A percentile compares a stretch with the other conserved stretches of the same genome.
These are phyloP conservation scores for Urtica urens DNA, from an alignment of 306 rosid genomes.

Conservation along the genomic window DNA sequence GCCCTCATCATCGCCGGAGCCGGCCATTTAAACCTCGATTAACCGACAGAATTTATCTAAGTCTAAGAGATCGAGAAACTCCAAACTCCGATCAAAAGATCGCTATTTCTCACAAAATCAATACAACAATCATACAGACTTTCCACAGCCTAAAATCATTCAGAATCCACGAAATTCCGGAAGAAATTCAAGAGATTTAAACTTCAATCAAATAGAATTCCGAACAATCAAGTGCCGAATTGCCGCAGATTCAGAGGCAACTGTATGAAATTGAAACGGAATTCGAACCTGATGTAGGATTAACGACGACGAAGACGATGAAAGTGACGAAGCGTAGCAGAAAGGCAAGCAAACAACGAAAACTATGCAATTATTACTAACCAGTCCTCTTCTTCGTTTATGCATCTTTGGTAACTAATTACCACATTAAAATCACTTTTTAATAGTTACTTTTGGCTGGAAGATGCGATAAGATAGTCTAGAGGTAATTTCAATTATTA, in stretches of 20 bases:
- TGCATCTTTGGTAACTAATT: too few relatives aligned
- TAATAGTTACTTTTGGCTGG: too few relatives aligned
- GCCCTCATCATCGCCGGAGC: conserved; percentile 44
- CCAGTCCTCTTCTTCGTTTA: conserved; percentile 17
- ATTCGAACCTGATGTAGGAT: conserved; percentile 16
- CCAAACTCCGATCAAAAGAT: not conserved
- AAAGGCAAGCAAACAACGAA: conserved; percentile 1
- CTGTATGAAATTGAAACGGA: conserved; percentile 3
- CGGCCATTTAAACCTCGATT: conserved; percentile 39
- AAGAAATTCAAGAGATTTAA: too few relatives aligned
- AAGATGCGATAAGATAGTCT: too few relatives aligned
- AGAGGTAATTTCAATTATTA: too few relatives aligned
- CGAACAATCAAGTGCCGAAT: not conserved
- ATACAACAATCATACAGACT: not conserved
- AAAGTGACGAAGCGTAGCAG: conserved; percentile 4
- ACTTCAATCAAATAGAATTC: too few relatives aligned
- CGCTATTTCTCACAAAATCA: not conserved
- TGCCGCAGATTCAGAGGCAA: not conserved
- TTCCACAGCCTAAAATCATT: conserved; percentile 20
- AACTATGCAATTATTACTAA: conserved; percentile 5
- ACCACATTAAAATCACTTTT: too few relatives aligned
- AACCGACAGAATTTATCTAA: conserved; percentile 7
- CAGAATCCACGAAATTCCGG: too few relatives aligned
- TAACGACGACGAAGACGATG: not conserved
- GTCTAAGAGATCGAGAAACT: conserved; percentile 13